Evolutionary conservation across 78 protist genomes (phyloP), one percentile per base, ranked within the genome.

Genomic region (Andalucia godoyi): DNA sequence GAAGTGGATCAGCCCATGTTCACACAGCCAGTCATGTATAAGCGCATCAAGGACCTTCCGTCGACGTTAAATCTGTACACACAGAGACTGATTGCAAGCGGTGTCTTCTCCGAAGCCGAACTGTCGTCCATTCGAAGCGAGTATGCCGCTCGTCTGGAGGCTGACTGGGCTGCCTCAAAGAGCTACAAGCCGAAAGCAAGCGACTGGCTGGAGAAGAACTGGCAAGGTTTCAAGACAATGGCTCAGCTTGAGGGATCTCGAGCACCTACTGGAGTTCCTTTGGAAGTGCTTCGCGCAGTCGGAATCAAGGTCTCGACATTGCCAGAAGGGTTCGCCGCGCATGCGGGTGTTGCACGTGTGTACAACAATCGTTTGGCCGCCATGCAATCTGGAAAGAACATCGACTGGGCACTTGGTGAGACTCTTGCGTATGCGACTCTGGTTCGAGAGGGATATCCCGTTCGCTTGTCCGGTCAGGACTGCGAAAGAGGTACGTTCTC

Each of bases 401-500:
- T 84, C 63, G 93, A 87, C 55, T 87, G 86, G 89, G 87, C 80
- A 33, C 66, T 79, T 13, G 86, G 83, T 13, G 87, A 81, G 57
- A 83, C 84, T 5, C 45, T 87, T 30, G 84, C 91, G 17, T 86
- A 62, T 34, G 87, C 84, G 23, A 53, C 89, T 7, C 68, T 91
- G 36, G 54, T 91, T 32, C 21, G 38, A 7, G 94, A 92, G 40
- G 92, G 88, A 32, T 55, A 55, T 6, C 95, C 83, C 50, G 98
- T 95, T 21, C 90, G 97, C 21, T 66, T 95, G 32, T 42, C 72
- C 41, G 73, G 73, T 17, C 92, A 86, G 72, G 98, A 95, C 62
- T 87, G 80, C n/a, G 96, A 90, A 74, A 72, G 98, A 21, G 98
- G 97, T 39, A 95, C 99, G 10, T 95, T 95, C 79, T 52, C 73